Base-by-base conservation (phyloP, 805 yeast genomes). In the Tetrapisispora fleetii region DNA sequence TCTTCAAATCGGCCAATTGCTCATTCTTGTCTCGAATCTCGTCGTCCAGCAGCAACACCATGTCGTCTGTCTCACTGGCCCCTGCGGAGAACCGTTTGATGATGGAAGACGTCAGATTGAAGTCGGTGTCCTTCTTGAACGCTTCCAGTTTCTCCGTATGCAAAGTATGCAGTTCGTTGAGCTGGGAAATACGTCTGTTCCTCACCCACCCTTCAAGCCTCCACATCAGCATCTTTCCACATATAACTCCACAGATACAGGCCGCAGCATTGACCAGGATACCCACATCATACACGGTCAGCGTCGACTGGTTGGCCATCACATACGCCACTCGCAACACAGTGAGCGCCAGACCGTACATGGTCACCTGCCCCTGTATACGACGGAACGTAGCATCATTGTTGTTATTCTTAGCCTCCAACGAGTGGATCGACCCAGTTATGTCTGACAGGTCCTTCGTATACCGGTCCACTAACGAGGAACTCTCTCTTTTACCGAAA, bases 61-160 rank as follows among this genome's bases (percentile, higher is more conserved):
- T 67, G 58, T 77, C 80, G 44, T 70, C 75, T 50, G 69, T 60
- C 42, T 70, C 67, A 52, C 75, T 77, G 38, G 69, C 74, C 16
- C 83, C 86, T 37, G 67, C 62, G 10, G 75, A 68, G 54, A 77
- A 89, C 57, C 89, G 73, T 46, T 75, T 77, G 40, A 90, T 67
- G 42, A 90, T 71, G n/a, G 83, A 80, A 63, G 80, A 81, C 1
- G 96, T 85, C 14, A 81, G 74, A 57, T 83, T 77, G 63, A 79
- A 91, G 54, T 85, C 83, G 16, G 95, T 85, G 58, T 78, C 73
- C 49, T 75, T 71, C 64, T 85, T 85, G 64, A 85, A 69, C 52
- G 80, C 85, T 21, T 81, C 84, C 44, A 85, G 73, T 59, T 80
- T 79, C 24, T 65, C 64, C 48, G 69, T 67, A 51, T 81, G 87